Evolutionary conservation across 2,329 filamentous ascomycete species (phyloP).

Genomic region (Ceratocystis eucalypticola): DNA sequence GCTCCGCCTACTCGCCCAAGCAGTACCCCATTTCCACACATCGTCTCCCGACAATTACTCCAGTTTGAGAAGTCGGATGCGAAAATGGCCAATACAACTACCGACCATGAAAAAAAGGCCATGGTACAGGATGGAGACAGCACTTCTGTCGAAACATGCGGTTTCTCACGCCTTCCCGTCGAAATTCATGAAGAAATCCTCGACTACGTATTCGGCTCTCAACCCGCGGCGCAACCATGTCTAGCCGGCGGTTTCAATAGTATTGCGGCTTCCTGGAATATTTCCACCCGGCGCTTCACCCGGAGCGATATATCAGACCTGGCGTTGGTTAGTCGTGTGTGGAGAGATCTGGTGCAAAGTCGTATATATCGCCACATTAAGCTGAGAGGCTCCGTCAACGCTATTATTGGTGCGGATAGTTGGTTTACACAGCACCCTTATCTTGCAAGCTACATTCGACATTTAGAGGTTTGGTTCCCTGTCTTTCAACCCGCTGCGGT

Average conservation of each 20-base stretch:
- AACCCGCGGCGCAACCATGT: slow-evolving; percentile 45
- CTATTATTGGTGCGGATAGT: slow-evolving; percentile 42
- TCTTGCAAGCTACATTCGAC: slow-evolving; percentile 51
- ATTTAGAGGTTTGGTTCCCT: slow-evolving; percentile 66
- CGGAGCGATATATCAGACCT: slow-evolving; percentile 54
- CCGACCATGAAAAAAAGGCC: background rate
- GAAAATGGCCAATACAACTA: background rate
- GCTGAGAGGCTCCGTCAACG: slow-evolving; percentile 55
- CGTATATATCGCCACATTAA: slow-evolving; percentile 64
- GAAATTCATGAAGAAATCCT: slow-evolving; percentile 62
- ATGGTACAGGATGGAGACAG: background rate
- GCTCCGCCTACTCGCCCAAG: slow-evolving; percentile 41
- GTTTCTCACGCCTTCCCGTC: slow-evolving; percentile 42
- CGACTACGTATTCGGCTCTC: slow-evolving; percentile 57
- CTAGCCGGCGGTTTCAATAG: slow-evolving; percentile 35
- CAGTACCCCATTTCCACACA: slow-evolving; percentile 46
- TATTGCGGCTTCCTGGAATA: slow-evolving; percentile 27
- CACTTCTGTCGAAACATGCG: slow-evolving; percentile 2
- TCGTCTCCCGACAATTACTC: slow-evolving; percentile 32
- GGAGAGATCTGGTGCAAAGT: slow-evolving; percentile 55
- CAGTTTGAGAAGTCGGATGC: background rate
- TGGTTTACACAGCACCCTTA: slow-evolving; percentile 49
- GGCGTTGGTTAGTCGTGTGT: slow-evolving; percentile 47
- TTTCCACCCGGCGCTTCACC: slow-evolving; percentile 48
- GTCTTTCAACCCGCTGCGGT: slow-evolving; percentile 43